These are phyloP conservation scores for Lindgomyces ingoldianus DNA, from an alignment of 495 filamentous ascomycete genomes.

Conservation along the genomic window DNA sequence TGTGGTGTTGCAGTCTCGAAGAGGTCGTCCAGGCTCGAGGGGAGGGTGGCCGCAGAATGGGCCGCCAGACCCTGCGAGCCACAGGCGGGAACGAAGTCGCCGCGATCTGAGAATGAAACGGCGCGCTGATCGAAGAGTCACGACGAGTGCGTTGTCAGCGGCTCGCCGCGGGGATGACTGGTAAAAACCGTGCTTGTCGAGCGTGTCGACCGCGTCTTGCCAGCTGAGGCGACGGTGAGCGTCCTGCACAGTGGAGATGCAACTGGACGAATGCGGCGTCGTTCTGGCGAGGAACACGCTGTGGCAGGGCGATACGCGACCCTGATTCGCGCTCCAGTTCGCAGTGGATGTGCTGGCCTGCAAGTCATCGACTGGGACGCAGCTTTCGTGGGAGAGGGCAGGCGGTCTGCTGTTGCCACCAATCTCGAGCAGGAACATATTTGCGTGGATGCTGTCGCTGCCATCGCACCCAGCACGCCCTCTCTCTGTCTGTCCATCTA, in stretches of 20 bases:
- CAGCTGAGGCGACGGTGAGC: conserved; percentile 5
- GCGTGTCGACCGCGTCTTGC: not conserved
- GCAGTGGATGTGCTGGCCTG: not conserved
- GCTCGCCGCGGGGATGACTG: conserved; percentile 10
- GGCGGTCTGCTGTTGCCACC: not conserved
- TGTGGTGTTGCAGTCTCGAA: not conserved
- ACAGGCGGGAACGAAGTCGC: conserved; percentile 27
- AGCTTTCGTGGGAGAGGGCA: not conserved
- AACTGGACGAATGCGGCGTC: not conserved
- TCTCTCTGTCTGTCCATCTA: no score
- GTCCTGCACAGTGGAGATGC: not conserved
- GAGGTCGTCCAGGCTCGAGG: no score
- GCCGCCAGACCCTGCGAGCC: conserved; percentile 11
- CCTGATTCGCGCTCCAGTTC: not conserved
- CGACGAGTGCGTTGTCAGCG: not conserved
- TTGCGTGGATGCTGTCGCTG: not conserved
- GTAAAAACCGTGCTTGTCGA: not conserved
- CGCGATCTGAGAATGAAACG: conserved; percentile 17
- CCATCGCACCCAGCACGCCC: no score
- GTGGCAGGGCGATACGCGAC: not conserved
- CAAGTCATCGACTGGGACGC: not conserved
- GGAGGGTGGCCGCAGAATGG: conserved; percentile 25
- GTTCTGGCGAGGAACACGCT: not conserved
- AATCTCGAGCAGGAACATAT: not conserved
- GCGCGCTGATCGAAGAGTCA: not conserved